These are phyloP conservation scores for Suaeda aralocaspica DNA, from an alignment of 148 eudicot genomes.

Conservation along the genomic window DNA sequence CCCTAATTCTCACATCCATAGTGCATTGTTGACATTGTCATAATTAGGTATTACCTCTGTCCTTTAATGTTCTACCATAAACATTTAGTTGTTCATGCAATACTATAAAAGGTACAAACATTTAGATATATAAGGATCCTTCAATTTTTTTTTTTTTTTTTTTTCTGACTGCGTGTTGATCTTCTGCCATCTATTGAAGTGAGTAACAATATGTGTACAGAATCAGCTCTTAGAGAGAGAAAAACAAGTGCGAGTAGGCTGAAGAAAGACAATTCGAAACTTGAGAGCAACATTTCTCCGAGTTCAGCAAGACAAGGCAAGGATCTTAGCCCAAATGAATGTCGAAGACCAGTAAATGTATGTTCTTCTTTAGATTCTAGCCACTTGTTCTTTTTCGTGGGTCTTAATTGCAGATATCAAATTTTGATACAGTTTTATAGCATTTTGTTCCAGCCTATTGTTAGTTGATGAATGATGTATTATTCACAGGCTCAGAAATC, in stretches of 20 bases:
- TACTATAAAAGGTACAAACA: too few species aligned
- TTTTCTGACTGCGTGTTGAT: not conserved
- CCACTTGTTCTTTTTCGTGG: not conserved
- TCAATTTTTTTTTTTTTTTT: too few species aligned
- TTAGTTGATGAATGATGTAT: slow-evolving; percentile 3
- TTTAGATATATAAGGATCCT: too few species aligned
- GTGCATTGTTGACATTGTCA: too few species aligned
- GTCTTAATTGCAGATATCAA: not conserved
- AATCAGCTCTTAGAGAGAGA: slow-evolving; percentile 76
- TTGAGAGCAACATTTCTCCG: slow-evolving; percentile 25
- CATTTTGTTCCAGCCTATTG: not conserved
- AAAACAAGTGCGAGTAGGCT: slow-evolving; percentile 39
- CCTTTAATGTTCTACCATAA: too few species aligned
- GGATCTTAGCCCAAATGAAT: slow-evolving; percentile 17
- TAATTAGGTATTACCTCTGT: too few species aligned
- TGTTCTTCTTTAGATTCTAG: slow-evolving; percentile 10
- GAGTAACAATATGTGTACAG: slow-evolving; percentile 30
- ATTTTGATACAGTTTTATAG: not conserved
- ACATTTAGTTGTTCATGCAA: too few species aligned
- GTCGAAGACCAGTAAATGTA: slow-evolving; percentile 25
- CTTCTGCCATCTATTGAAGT: slow-evolving; percentile 12
- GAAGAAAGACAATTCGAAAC: slow-evolving; percentile 33
- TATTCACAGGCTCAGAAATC: too few species aligned
- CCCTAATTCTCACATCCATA: too few species aligned
- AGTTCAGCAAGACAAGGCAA: slow-evolving; percentile 29